Base-by-base conservation (phyloP, 2,329 filamentous ascomycete genomes). In the Fusarium beomiforme region DNA sequence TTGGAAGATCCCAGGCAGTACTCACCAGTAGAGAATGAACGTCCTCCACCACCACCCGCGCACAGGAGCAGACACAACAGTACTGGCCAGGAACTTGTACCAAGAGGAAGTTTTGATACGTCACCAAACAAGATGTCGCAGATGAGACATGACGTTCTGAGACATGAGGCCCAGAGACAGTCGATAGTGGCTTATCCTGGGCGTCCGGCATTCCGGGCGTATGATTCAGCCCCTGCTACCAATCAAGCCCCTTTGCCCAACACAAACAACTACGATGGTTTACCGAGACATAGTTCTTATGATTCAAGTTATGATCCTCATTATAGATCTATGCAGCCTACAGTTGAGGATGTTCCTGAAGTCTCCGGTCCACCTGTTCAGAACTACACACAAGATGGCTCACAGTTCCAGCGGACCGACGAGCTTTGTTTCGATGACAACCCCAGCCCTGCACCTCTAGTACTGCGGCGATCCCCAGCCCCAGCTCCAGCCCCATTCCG, bases 341-440 rank as follows among this genome's bases (percentile, higher is more conserved):
- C 86, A 10, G 89, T 89, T 9, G 90, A 92, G 75, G 90, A 92
- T 69, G 88, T 86, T 9, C 89, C 89, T 7, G 88, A 90, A 51
- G 86, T 87, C 2, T 82, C 83, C 2, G 72, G 71, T 7, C 65
- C 62, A 11, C 59, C 71, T 6, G 72, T 78, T 10, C 77, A 80
- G n/a, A 68, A 75, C 11, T 68, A 73, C 49, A 58, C 75, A 31
- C 74, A 77, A 19, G 74, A 70, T 53, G 71, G 59, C 21, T 68
- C 73, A 39, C 73, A 75, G 43, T 64, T 74, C 49, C 69, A 72
- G 31, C 69, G 75, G 34, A 71, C 73, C n/a, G 81, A 84, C 26
- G 83, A 85, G 50, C 69, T 76, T 54, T 80, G 78, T 5, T 85
- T 83, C 60, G 80, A 84, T 16, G 75, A 79, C 36, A 78, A 73